phyloP scores from a whole-genome alignment of 1,139 yeast genomes.

The Lodderomyces metapsilosis region DNA sequence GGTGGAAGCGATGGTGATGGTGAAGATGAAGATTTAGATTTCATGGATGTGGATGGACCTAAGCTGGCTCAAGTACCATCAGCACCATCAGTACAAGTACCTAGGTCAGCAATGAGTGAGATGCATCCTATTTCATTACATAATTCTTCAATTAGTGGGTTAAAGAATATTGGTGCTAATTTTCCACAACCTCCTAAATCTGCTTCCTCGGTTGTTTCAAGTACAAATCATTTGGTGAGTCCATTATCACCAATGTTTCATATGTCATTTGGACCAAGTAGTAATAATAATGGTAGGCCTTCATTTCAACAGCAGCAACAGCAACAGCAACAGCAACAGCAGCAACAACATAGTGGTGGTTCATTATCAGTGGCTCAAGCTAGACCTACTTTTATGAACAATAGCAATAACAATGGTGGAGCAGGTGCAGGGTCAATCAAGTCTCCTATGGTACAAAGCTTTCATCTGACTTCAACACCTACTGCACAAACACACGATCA shows the following conservation, averaged over 20 bases:
- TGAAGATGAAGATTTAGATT: background rate
- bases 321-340: background rate
- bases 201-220: constrained; percentile 20
- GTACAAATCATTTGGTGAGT: constrained; percentile 35
- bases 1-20: constrained; percentile 4
- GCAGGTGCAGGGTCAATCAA: background rate
- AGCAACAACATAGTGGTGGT: background rate
- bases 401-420: no score
- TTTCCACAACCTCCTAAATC: constrained; percentile 13
- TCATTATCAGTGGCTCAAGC: background rate
- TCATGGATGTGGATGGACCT: background rate
- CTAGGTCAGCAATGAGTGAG: constrained; percentile 6
- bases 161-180: background rate
- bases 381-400: background rate
- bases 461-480: constrained; percentile 1
- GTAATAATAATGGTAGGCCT: background rate
- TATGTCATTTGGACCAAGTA: constrained; percentile 32
- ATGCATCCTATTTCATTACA: background rate
- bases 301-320: constrained; percentile 2
- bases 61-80: background rate
- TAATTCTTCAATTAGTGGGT: background rate
- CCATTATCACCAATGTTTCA: constrained; percentile 45
- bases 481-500: constrained; percentile 2
- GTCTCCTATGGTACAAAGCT: background rate
- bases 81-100: no score